Base-by-base conservation (phyloP, 805 yeast genomes). In the Schizosaccharomyces lindneri region DNA sequence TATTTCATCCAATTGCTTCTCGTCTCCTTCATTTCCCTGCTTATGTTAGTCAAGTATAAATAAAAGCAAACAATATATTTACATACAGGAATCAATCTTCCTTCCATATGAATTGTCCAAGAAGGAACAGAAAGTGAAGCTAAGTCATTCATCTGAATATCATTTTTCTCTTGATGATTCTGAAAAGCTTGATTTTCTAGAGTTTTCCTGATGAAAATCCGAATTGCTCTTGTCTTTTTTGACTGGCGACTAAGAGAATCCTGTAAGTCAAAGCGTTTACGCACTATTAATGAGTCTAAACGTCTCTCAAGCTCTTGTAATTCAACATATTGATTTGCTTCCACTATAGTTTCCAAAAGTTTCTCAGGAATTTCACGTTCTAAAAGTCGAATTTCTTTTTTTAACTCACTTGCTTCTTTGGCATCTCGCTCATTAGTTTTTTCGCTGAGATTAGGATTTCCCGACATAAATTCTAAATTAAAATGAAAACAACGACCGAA, bases 141-240 rank as follows among this genome's bases (percentile, higher is more conserved):
- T 55, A 70, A 68, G 48, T 70, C 72, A 39, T 68, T 69, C 31
- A 70, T 63, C 29, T 65, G 66, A 51, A 63, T 67, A 55, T 70
- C 72, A 7, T 69, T 62, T 31, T 68, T 64, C 4, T 69, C 65
- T 9, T 24, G 13, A 43, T 67, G 69, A 64, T 65, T 64, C 69
- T 85, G 90, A 97, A 97, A 93, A 55, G 90, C 86, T 73, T 90
- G 97, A 70, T 86, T 85, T 64, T 83, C 85, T 39, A 84, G 75
- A 4, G 87, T 83, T 69, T 86, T 87, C 67, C 89, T 87, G 21
- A 93, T 76, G 68, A 82, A 90, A 19, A 93, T 79, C 62, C 97
- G 79, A 66, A 93, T 76, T 15, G 78, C 76, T 61, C 84, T 83
- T 46, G 19, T 60, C 41, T 80, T 80, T 64, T 39, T 43, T n/a